These are phyloP conservation scores for Trametes cubensis DNA, from an alignment of 768 basidiomycete species.

Conservation along the genomic window DNA sequence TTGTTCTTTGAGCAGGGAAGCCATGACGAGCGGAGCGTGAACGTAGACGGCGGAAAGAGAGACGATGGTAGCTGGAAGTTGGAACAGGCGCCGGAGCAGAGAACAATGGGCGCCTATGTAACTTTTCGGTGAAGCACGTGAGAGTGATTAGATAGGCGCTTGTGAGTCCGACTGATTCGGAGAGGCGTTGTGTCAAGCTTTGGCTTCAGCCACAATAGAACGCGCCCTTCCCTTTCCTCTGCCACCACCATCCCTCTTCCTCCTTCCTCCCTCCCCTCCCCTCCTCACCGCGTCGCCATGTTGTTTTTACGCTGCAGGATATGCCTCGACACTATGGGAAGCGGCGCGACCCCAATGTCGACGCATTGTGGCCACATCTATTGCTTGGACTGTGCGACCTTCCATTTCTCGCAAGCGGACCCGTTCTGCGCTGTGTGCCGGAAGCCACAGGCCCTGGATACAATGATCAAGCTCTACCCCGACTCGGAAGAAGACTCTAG, in stretches of 20 bases:
- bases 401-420: conserved; percentile 23
- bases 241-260: conserved; percentile 4
- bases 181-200: conserved; percentile 4
- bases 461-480: conserved; percentile 27
- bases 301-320: conserved; percentile 24
- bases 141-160: conserved; percentile 15
- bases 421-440: conserved; percentile 29
- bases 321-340: conserved; percentile 24
- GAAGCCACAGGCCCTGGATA: conserved; percentile 19
- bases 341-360: conserved; percentile 16
- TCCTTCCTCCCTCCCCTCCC: background rate
- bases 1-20: conserved; percentile 65
- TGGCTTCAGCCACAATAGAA: conserved; percentile 10
- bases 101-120: background rate
- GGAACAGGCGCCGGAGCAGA: background rate
- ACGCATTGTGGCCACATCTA: conserved; percentile 33
- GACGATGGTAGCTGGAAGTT: background rate
- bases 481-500: conserved; percentile 9
- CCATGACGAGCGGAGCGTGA: conserved; percentile 45
- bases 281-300: background rate
- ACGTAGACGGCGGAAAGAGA: background rate
- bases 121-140: conserved; percentile 8
- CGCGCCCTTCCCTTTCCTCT: conserved; percentile 4
- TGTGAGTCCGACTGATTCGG: conserved; percentile 9
- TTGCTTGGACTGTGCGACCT: conserved; percentile 31